A percentile compares a stretch with the other conserved stretches of the same genome.
phyloP scores from a whole-genome alignment of 2,329 filamentous ascomycete genomes.

The Colletotrichum somersetense region DNA sequence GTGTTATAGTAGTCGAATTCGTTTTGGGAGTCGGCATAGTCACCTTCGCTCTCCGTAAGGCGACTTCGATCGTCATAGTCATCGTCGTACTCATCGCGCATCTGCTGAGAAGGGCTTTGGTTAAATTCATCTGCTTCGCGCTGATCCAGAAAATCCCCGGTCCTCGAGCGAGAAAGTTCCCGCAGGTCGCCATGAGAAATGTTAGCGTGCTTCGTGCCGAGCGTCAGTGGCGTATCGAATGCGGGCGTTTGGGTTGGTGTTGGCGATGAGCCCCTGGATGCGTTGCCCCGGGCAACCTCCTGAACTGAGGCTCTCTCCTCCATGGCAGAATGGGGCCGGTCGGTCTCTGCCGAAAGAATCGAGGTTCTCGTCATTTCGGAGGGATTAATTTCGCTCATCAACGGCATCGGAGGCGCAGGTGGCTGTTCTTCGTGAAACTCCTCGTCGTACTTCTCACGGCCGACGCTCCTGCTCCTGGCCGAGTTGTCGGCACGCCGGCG shows the following conservation, averaged over 20 bases:
- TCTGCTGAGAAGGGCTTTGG: constrained; percentile 52
- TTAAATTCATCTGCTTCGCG: constrained; percentile 54
- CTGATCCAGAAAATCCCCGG: constrained; percentile 56
- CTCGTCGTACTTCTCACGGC: constrained; percentile 60
- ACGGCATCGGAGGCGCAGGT: constrained; percentile 81
- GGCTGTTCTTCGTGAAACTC: constrained; percentile 70
- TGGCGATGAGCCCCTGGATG: constrained; percentile 72
- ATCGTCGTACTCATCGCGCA: constrained; percentile 59
- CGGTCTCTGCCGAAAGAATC: constrained; percentile 84
- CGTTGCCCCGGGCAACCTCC: constrained; percentile 70
- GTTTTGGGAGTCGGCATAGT: constrained; percentile 57
- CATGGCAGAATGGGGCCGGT: constrained; percentile 76
- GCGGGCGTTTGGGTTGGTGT: constrained; percentile 70
- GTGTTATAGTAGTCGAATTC: constrained; percentile 66
- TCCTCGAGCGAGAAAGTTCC: constrained; percentile 59
- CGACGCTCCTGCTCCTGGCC: constrained; percentile 58
- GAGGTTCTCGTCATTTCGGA: constrained; percentile 92
- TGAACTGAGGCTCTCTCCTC: constrained; percentile 72
- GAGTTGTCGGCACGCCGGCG: constrained; percentile 65
- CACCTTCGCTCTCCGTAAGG: constrained; percentile 35
- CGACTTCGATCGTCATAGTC: constrained; percentile 46
- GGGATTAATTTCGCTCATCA: constrained; percentile 86
- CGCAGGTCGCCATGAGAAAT: constrained; percentile 71
- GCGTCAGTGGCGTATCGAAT: constrained; percentile 65
- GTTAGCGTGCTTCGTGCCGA: constrained; percentile 78